Conservation (phyloP, 768 basidiomycete genomes). For the Nevesoporus exiguus region DNA sequence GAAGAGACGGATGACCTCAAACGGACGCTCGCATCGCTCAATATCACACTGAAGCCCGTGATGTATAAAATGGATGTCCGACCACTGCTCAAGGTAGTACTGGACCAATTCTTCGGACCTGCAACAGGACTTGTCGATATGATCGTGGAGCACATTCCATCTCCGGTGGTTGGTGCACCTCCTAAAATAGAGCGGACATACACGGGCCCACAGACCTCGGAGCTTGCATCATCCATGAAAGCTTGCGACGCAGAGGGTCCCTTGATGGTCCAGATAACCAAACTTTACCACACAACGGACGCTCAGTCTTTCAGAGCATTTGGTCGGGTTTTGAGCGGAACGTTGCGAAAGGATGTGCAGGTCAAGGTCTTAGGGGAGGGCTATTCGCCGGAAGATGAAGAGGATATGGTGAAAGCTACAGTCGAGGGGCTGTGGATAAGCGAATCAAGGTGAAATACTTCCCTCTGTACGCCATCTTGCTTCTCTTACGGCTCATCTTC, state of each 20-base stretch:
- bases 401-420: slow-evolving; percentile 86
- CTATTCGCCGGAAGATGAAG: slow-evolving; percentile 98
- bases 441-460: slow-evolving; percentile 67
- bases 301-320: slow-evolving; percentile 96
- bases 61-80: slow-evolving; percentile 99
- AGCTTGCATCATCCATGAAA: slow-evolving; percentile 76
- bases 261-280: slow-evolving; percentile 89
- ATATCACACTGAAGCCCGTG: slow-evolving; percentile 84
- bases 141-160: slow-evolving; percentile 86
- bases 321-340: slow-evolving; percentile 91
- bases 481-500: slow-evolving; percentile 1
- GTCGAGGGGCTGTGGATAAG: slow-evolving; percentile 90
- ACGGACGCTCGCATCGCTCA: slow-evolving; percentile 69
- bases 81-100: slow-evolving; percentile 87
- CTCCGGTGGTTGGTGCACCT: slow-evolving; percentile 57
- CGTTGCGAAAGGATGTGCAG: slow-evolving; percentile 73
- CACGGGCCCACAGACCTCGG: slow-evolving; percentile 81
- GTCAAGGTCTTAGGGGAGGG: slow-evolving; percentile 98
- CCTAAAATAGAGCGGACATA: slow-evolving; percentile 81
- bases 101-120: slow-evolving; percentile 95
- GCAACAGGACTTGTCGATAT: slow-evolving; percentile 90
- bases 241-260: slow-evolving; percentile 81
- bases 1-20: slow-evolving; percentile 89
- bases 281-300: slow-evolving; percentile 94
- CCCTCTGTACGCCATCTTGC: background rate